Evolutionary conservation across 2,329 filamentous ascomycete genomes (phyloP).

Genomic region (Raffaelea ambrosiae): DNA sequence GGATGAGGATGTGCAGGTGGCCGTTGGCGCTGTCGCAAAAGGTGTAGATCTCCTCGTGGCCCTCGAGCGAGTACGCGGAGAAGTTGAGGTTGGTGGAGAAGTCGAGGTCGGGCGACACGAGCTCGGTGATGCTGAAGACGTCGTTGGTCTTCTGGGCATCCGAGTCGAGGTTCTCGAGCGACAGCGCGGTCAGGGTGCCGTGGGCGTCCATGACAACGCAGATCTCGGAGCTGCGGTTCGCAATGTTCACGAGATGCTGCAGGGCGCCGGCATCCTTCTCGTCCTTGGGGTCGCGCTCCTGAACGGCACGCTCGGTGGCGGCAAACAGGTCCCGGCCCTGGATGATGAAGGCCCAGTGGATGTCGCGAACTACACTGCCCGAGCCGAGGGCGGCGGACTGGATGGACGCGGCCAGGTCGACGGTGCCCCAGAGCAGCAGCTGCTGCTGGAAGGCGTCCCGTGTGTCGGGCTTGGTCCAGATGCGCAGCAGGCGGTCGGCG

Average conservation of each 20-base stretch:
- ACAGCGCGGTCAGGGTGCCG: conserved; percentile 87
- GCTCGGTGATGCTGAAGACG: conserved; percentile 80
- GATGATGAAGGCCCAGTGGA: conserved; percentile 68
- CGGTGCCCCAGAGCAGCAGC: conserved; percentile 69
- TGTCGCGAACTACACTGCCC: conserved; percentile 16
- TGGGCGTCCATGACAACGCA: conserved; percentile 77
- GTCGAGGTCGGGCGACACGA: conserved; percentile 49
- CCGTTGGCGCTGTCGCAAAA: conserved; percentile 61
- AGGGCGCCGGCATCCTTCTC: conserved; percentile 63
- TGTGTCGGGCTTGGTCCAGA: conserved; percentile 74
- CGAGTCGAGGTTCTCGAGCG: conserved; percentile 74
- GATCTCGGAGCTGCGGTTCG: conserved; percentile 78
- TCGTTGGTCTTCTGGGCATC: conserved; percentile 56
- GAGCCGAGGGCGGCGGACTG: conserved; percentile 26
- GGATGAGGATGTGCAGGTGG: conserved; percentile 64
- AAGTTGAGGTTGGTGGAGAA: conserved; percentile 23
- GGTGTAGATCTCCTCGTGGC: conserved; percentile 60
- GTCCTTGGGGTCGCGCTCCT: conserved; percentile 44
- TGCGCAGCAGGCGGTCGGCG: conserved; percentile 66
- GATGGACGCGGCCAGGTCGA: conserved; percentile 69
- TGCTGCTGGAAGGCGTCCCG: conserved; percentile 52
- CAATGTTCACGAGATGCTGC: conserved; percentile 77
- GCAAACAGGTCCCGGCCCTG: conserved; percentile 71
- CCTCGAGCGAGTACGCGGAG: conserved; percentile 7
- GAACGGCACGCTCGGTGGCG: conserved; percentile 68